Evolutionary conservation across 1,139 yeast species (phyloP), one percentile per base, ranked within the genome.

Genomic region (Saccharomyces hybrid): DNA sequence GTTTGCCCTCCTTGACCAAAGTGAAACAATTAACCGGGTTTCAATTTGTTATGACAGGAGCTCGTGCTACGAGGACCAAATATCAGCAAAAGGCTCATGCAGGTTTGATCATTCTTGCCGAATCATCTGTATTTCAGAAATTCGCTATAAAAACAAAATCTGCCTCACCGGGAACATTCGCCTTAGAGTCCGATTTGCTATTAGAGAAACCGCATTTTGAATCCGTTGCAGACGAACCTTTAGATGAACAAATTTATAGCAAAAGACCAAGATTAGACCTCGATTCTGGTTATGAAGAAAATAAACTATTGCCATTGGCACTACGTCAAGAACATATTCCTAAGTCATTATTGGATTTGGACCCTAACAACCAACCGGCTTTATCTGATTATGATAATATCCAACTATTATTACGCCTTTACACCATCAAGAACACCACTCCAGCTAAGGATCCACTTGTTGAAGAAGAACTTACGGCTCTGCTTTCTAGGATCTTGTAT

Each of bases 1-100:
- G 81, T 1, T 69, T 78, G 49, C 81, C 80, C 8, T 76, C 77
- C 31, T 77, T 80, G 63, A 72, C 70, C 11, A 78, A 75, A 70
- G 95, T 80, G 28, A 79, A 77, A 54, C 75, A 75, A 28, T 64
- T 82, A 9, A 82, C 95, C 0, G 80, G 82, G 1, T 76, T 95
- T 50, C 74, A 78, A 47, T 79, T 86, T 58, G 79, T 85, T 0
- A 72, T 91, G 50, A 86, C 97, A 1, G 99, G 99, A 60, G 88
- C 93, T 50, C 82, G 84, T 62, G 97, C 96, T 5, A 87, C 85
- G 66, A 78, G 95, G 67, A 91, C 99, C 3, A 88, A 88, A 68
- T 88, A 75, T 67, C 99, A 93, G 71, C 78, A 78, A 49, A 78
- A 76, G 50, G 82, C 84, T 27, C 80, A 87, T 14, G 80, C 97